A percentile compares a stretch with the other conserved stretches of the same genome.
phyloP scores from a whole-genome alignment of 2,329 filamentous ascomycete genomes.

The Pseudovirgaria hyperparasitica region DNA sequence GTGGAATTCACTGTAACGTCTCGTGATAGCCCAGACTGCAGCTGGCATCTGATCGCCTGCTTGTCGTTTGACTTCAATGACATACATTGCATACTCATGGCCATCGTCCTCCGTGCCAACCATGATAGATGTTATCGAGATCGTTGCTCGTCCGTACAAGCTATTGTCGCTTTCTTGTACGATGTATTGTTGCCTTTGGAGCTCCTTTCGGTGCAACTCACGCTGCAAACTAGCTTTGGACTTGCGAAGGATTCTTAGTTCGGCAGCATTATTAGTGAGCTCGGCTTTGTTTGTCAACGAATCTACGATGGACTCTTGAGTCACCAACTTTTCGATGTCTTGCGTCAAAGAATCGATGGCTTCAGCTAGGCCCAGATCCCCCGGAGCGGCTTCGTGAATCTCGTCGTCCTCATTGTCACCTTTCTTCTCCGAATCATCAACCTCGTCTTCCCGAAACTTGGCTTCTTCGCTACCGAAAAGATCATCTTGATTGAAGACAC shows the following conservation, averaged over 20 bases:
- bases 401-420: conserved; percentile 60
- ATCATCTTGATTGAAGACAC: conserved; percentile 88
- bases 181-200: conserved; percentile 93
- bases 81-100: conserved; percentile 84
- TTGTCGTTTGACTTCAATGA: conserved; percentile 80
- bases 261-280: conserved; percentile 89
- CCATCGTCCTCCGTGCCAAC: conserved; percentile 86
- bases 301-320: conserved; percentile 84
- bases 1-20: conserved; percentile 93
- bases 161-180: conserved; percentile 97
- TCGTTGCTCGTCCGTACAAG: conserved; percentile 78
- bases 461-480: conserved; percentile 84
- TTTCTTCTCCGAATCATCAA: conserved; percentile 54
- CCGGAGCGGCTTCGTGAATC: conserved; percentile 87
- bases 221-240: conserved; percentile 86
- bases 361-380: conserved; percentile 84
- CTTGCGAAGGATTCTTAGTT: conserved; percentile 82
- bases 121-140: conserved; percentile 86
- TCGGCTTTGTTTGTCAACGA: conserved; percentile 89
- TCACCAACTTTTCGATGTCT: conserved; percentile 77
- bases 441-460: conserved; percentile 74
- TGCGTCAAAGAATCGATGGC: conserved; percentile 79
- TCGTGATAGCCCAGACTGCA: conserved; percentile 86
- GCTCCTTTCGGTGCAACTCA: conserved; percentile 85
- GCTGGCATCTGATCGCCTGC: conserved; percentile 93